Evolutionary conservation across 148 eudicot species (phyloP), one percentile per base, ranked within the genome.

Genomic region (Polygonum aviculare): DNA sequence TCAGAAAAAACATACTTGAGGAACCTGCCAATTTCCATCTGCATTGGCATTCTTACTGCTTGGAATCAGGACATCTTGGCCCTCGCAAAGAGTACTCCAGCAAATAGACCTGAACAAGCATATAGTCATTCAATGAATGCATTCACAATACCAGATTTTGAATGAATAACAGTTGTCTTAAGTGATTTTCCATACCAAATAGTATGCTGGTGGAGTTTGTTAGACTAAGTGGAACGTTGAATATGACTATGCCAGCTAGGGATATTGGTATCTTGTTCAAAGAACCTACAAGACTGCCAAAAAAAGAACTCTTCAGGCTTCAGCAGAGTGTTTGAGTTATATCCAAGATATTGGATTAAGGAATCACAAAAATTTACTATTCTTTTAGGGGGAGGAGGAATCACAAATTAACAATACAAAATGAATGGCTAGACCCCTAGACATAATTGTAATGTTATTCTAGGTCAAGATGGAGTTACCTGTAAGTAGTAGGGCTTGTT

Each of bases 401-500:
- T 54, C 6, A 45, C 12, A 26, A 47, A 74, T 16, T 12, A 2
- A 45, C 10, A 21, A 49, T 74, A 15, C 12, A 47, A 22, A 74
- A 49, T 36, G 36, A 73, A 9, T 6, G 21, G 55, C 48, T 19
- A 15, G 75, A 41, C 71, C 10, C 36, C 48, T 19, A 15, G 75
- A 41, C 71, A 73, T 2, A 44, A 44, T 14, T 69, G 41, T 18
- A 18, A 39, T 33, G 40, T 40, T 69, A 73, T 71, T 41, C n/a
- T 14, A 10, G n/a, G 18, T 31, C 52, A 45, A 52, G 12, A 47
- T 16, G 71, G 74, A 45, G 22, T 77, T 83, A 90, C 97, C 97
- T 92, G 84, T 92, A 92, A 69, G 97, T 92, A 52, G 97, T 92
- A 38, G 97, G 91, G 39, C 97, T 85, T 16, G 91, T 92, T 81